phyloP scores from a whole-genome alignment of 2,329 filamentous ascomycete genomes.

The Xylariaceae sp. region DNA sequence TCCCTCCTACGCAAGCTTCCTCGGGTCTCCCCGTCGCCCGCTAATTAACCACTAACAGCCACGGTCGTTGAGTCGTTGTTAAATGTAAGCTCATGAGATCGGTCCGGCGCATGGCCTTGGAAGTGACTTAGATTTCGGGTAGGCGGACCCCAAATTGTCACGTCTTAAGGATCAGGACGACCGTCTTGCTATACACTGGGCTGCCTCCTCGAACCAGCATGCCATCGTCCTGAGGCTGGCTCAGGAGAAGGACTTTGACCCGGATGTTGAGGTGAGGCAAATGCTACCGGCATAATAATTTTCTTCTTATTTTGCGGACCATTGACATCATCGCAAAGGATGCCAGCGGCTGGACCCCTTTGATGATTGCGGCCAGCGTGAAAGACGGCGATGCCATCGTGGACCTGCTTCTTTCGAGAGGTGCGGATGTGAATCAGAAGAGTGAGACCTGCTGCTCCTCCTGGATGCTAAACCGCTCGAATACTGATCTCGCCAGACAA shows the following conservation, averaged over 20 bases:
- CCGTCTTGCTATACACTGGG: slow-evolving; percentile 92
- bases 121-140: slow-evolving; percentile 30
- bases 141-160: slow-evolving; percentile 81
- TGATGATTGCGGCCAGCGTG: slow-evolving; percentile 81
- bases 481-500: slow-evolving; percentile 50
- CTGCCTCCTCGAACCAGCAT: slow-evolving; percentile 77
- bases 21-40: slow-evolving; percentile 4
- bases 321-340: slow-evolving; percentile 50
- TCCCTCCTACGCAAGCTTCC: background rate
- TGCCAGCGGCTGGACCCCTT: slow-evolving; percentile 77
- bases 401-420: slow-evolving; percentile 67
- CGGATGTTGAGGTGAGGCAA: slow-evolving; percentile 70
- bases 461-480: background rate
- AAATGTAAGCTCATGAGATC: slow-evolving; percentile 50
- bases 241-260: slow-evolving; percentile 74
- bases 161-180: slow-evolving; percentile 78
- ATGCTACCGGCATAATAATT: background rate
- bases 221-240: slow-evolving; percentile 75
- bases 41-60: slow-evolving; percentile 48
- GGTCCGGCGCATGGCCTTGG: slow-evolving; percentile 2
- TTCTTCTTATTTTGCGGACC: background rate
- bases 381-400: slow-evolving; percentile 72
- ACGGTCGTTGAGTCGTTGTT: slow-evolving; percentile 74
- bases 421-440: slow-evolving; percentile 73
- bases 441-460: slow-evolving; percentile 47